Evolutionary conservation across 768 basidiomycete genomes (phyloP), one percentile per base, ranked within the genome.

Genomic region (button mushroom (Agaricus bisporus)): DNA sequence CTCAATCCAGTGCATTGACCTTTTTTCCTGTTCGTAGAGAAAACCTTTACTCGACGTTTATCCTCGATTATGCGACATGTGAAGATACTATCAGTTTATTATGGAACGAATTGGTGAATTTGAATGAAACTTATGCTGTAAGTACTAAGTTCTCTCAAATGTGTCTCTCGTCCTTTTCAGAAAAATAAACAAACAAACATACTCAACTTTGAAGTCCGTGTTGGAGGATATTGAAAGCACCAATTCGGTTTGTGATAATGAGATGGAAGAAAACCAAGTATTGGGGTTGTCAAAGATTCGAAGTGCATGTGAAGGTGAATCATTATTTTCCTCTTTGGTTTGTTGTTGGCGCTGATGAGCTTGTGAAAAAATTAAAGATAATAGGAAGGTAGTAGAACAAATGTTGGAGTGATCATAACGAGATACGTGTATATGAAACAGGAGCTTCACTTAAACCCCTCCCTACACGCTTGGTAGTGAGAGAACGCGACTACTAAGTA

Each of bases 291-390:
- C 46, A 4, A 54, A 54, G 32, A n/a, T 54, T n/a, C 53, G 38
- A 26, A 42, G 18, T 26, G 46, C 53, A n/a, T 54, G 53, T 38
- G 46, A 54, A 54, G 53, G 53, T 54, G 32, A 20, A 20, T 20
- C 14, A 15, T 9, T 39, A 18, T 28, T 20, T 8, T 7, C 26
- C 8, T 11, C 26, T 47, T 5, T 14, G n/a, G n/a, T 8, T 22
- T 22, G 22, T 22, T 22, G 2, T 22, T 22, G 22, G 22, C 22
- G 17, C 52, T 54, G 6, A 54, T 41, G 32, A 32, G 32, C 11
- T 32, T 32, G 32, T 6, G 5, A n/a, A 39, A 14, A 5, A 9
- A 20, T 18, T 18, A 29, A 46, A 54, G 52, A 47, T 41, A 47
- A 39, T 28, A 37, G 37, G 20, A 18, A 18, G 38, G 20, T 47